Conservation (phyloP, 129 eudicot genomes). For the Centella asiatica region DNA sequence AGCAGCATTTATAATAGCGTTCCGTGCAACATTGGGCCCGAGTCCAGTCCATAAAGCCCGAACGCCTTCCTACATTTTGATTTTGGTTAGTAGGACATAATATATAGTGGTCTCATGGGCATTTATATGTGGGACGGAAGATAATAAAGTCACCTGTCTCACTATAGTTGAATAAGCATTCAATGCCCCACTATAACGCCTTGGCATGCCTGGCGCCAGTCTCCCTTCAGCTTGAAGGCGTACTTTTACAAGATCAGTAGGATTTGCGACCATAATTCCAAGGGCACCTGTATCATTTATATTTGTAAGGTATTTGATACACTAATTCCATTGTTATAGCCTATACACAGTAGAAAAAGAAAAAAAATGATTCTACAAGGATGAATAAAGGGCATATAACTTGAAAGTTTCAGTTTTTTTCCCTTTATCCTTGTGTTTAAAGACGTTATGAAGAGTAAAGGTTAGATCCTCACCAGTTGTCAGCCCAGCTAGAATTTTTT, state of each 20-base stretch:
- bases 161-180: conserved; percentile 74
- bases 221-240: conserved; percentile 84
- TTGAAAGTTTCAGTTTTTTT: neutral
- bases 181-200: conserved; percentile 78
- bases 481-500: conserved; percentile 76
- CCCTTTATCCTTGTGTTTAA: neutral
- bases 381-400: neutral
- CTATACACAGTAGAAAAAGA: too few species aligned
- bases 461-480: conserved; percentile 60
- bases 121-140: neutral
- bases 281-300: conserved; percentile 45
- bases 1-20: conserved; percentile 95
- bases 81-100: neutral
- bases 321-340: neutral
- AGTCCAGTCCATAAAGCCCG: conserved; percentile 81
- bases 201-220: conserved; percentile 69
- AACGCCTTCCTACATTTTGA: conserved; percentile 63
- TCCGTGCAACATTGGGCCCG: conserved; percentile 84
- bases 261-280: conserved; percentile 65
- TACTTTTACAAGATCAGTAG: conserved; percentile 84
- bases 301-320: conserved; percentile 16
- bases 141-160: conserved; percentile 42
- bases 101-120: neutral
- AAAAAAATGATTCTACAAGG: neutral
- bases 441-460: neutral